Evolutionary conservation across 345 rosid species (phyloP), one percentile per base, ranked within the genome.

Genomic region (Eucalyptus cloeziana): DNA sequence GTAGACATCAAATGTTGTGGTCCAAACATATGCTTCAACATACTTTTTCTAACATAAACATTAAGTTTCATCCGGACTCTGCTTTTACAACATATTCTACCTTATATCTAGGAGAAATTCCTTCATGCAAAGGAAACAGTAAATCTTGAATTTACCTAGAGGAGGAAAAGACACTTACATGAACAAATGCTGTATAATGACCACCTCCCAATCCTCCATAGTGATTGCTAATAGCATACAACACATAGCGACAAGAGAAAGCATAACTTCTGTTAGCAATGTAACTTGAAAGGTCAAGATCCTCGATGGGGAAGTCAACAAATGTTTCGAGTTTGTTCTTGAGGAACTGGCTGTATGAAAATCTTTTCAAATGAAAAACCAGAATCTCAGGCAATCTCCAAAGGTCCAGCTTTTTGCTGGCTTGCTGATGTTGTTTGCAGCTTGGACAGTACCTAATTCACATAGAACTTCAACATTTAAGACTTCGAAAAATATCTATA

Each of bases 131-230:
- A 40, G 85, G 85, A 76, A 40, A 37, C 47, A 86, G 67, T 14
- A 86, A 10, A 58, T 87, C 43, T 9, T 87, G 88, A 45, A 33
- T 88, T 43, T 71, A 56, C 60, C 62, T 64, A 40, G 52, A 76
- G 27, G 71, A 56, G 45, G n/a, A 43, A 87, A 47, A 24, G 64
- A 21, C 10, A 93, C 97, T 95, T 94, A 96, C 97, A 90, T 94
- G 93, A 90, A 95, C 90, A 90, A 92, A 95, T 50, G 97, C 95
- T 43, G 96, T 93, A 89, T 95, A 95, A 90, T 96, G 97, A 86
- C 97, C 97, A 7, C 95, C 96, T 91, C 96, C 97, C 95, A 96
- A 89, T 91, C 94, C 93, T 88, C 97, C 97, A 86, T 95, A 92
- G 91, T 96, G 97, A 89, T 96, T 96, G 89, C 93, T 93, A 86